Evolutionary conservation across 139 green algal genomes (phyloP), one percentile per base, ranked within the genome.

Genomic region (Spirogloea muscicola): DNA sequence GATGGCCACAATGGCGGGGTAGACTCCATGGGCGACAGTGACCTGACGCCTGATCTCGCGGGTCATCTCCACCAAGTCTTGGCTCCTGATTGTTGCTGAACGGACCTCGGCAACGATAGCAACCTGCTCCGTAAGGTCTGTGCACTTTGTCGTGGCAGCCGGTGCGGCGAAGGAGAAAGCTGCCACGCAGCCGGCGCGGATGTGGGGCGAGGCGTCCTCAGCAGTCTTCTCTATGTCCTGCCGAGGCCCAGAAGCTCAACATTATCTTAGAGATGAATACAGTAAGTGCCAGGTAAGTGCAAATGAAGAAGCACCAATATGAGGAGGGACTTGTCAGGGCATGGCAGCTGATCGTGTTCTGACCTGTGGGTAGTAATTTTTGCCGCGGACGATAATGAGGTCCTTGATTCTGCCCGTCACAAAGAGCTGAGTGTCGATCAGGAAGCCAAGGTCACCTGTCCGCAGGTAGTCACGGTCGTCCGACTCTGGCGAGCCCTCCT

Each of bases 291-390:
- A n/a, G n/a, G n/a, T n/a, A n/a, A n/a, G n/a, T n/a, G n/a, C n/a
- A n/a, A n/a, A n/a, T n/a, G n/a, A n/a, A n/a, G n/a, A n/a, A n/a
- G n/a, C n/a, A n/a, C n/a, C n/a, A n/a, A n/a, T n/a, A n/a, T n/a
- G n/a, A n/a, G n/a, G n/a, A n/a, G n/a, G n/a, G n/a, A n/a, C n/a
- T n/a, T n/a, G n/a, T n/a, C n/a, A n/a, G n/a, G n/a, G n/a, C n/a
- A n/a, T n/a, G n/a, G n/a, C n/a, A n/a, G n/a, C n/a, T n/a, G n/a
- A n/a, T n/a, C n/a, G n/a, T n/a, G n/a, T n/a, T n/a, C 61, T 29
- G 3, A 60, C 59, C 42, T 80, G 72, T 10, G 60, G 72, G 41
- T 72, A 79, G 58, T 72, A 72, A 43, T 79, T 79, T 34, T 67
- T 79, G 4, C 71, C 60, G 1, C 42, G 9, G 42, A 80, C 41